Evolutionary conservation across 495 filamentous ascomycete species (phyloP), one percentile per base, ranked within the genome.

Genomic region (Neurospora tetraspora): DNA sequence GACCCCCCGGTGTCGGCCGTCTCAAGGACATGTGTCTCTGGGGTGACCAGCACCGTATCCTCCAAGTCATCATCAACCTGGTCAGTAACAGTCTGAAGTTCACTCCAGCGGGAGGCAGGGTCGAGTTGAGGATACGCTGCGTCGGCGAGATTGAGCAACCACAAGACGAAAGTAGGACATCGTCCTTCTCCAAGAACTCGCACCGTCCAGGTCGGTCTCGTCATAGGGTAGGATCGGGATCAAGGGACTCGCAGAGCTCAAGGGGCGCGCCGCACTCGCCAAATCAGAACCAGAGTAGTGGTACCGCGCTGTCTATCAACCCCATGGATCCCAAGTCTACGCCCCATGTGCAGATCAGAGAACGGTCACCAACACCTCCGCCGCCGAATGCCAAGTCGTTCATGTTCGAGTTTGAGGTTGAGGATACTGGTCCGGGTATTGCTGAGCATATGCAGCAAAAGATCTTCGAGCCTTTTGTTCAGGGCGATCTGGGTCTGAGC

Each of bases 51-150:
- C 92, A 97, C 76, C 86, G 94, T 37, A 93, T 97, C 39, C 81
- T 96, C 14, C 94, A 97, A 77, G 91, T 96, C 38, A 87, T 97
- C 65, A 97, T 97, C 83, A 98, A 98, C 77, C 85, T 98, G 16
- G 93, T 97, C 47, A 93, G 91, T 81, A 98, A 98, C 81, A 93
- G 91, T 77, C 83, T 97, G 16, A 98, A 98, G 78, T 98, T 98
- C 77, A 98, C 94, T 3, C 93, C 93, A 0, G 82, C 89, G 47
- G 88, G 90, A 9, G 94, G 94, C 11, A 88, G 84, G 53, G 91
- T 97, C 2, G 83, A 89, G 18, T 87, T 97, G 38, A 86, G 88
- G 14, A 93, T 97, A 72, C 89, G 86, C 71, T 94, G 93, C 73
- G 72, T 89, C 4, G 90, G 90, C 34, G 89, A 91, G 74, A 79